Percentiles rank a stretch among this genome's conserved stretches.
Evolutionary conservation across 2,329 filamentous ascomycete genomes (phyloP).

Genomic region (Paracamarosporium sp.): DNA sequence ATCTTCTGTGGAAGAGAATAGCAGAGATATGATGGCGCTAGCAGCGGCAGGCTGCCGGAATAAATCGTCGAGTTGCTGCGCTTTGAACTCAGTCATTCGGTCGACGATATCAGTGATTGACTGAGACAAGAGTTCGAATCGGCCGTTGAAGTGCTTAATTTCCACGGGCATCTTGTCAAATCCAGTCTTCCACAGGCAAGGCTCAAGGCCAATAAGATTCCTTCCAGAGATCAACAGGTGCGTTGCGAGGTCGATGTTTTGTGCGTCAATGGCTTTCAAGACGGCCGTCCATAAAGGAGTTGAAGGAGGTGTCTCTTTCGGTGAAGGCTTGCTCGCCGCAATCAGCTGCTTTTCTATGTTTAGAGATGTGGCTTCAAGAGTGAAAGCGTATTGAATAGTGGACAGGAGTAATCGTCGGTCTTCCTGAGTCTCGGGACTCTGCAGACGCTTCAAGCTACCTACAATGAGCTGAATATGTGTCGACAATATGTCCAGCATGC

Average conservation of each 20-base stretch:
- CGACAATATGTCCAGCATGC: conserved; percentile 70
- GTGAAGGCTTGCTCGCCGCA: conserved; percentile 65
- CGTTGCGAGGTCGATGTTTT: conserved; percentile 75
- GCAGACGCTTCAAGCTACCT: conserved; percentile 37
- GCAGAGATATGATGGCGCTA: conserved; percentile 75
- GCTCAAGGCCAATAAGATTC: conserved; percentile 76
- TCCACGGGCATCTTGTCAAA: conserved; percentile 55
- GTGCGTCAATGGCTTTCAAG: conserved; percentile 69
- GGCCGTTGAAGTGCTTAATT: conserved; percentile 78
- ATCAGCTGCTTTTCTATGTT: conserved; percentile 73
- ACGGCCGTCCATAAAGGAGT: conserved; percentile 80
- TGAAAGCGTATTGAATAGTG: conserved; percentile 71
- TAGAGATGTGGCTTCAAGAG: conserved; percentile 74
- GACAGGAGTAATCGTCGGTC: conserved; percentile 61
- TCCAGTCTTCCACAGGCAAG: conserved; percentile 59
- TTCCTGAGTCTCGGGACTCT: conserved; percentile 32
- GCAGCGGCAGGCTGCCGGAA: conserved; percentile 73
- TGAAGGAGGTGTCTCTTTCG: conserved; percentile 71
- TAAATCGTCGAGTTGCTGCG: conserved; percentile 71
- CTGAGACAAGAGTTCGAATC: conserved; percentile 67
- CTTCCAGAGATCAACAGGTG: conserved; percentile 74
- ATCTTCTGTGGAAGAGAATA: conserved; percentile 80
- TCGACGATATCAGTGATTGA: conserved; percentile 78
- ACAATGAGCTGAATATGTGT: conserved; percentile 58
- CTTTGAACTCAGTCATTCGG: conserved; percentile 77